Percentiles rank a stretch among this genome's conserved stretches.
Evolutionary conservation across 148 eudicot genomes (phyloP).

Genomic region (Rhododendron kiyosumense): DNA sequence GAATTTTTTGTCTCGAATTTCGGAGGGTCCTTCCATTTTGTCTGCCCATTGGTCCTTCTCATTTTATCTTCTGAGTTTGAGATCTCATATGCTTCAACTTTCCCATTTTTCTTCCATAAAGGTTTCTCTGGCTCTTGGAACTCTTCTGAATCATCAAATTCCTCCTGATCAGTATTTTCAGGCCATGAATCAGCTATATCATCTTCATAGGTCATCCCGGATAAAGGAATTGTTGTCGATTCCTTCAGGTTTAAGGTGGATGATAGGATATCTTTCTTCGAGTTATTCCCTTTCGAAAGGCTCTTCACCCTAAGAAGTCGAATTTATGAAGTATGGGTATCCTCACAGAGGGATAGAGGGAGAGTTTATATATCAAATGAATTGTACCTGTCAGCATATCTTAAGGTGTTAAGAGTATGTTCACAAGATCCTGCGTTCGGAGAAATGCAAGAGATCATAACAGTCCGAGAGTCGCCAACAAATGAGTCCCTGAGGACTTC

Average conservation of each 20-base stretch:
- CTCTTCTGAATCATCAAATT: slow-evolving; percentile 62
- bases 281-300: slow-evolving; percentile 79
- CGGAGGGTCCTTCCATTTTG: not conserved
- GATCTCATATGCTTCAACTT: slow-evolving; percentile 39
- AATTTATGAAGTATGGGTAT: not conserved
- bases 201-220: slow-evolving; percentile 49
- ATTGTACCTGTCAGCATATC: slow-evolving; percentile 94
- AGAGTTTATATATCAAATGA: not conserved
- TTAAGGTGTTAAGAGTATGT: slow-evolving; percentile 90
- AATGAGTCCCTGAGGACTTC: slow-evolving; percentile 99
- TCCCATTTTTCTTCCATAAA: slow-evolving; percentile 53
- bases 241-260: slow-evolving; percentile 62
- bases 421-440: slow-evolving; percentile 95
- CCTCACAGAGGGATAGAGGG: not conserved
- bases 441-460: slow-evolving; percentile 98
- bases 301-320: slow-evolving; percentile 71
- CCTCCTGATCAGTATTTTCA: slow-evolving; percentile 57
- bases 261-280: slow-evolving; percentile 60
- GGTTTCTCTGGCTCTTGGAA: slow-evolving; percentile 64
- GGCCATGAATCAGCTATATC: slow-evolving; percentile 56
- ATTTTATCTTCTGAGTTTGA: slow-evolving; percentile 47
- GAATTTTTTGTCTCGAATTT: not conserved
- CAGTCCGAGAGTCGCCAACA: slow-evolving; percentile 94
- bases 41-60: slow-evolving; percentile 47
- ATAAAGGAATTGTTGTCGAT: slow-evolving; percentile 57